Evolutionary conservation across 2,329 filamentous ascomycete species (phyloP), one percentile per base, ranked within the genome.

Genomic region (Paracamarosporium sp.): DNA sequence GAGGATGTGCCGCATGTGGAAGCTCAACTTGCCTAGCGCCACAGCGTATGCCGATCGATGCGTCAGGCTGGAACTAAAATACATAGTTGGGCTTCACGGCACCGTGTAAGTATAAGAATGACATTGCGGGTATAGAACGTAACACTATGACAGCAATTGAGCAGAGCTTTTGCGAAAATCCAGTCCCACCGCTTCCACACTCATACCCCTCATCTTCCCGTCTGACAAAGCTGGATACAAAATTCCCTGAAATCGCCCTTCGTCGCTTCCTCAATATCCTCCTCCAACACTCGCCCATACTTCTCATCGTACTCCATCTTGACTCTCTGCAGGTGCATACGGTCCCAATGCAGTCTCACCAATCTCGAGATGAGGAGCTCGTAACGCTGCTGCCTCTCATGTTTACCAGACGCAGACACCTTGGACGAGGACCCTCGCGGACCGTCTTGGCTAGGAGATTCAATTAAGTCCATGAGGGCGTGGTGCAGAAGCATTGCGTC

Each of bases 331-430:
- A 98, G 84, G 77, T 98, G 94, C 62, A 85, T 79, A 4, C 90
- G 86, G 70, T 98, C 93, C 95, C 95, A 98, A 78, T 98, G 95
- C 75, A 94, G 87, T 30, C 95, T 85, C 41, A 97, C 91, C 1
- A 98, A 84, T 1, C 95, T 85, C 3, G 90, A 93, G 62, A 96
- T 96, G 50, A 99, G 86, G 47, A 97, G 81, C 74, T 97, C 94
- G 44, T 91, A 90, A 28, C 94, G 88, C 62, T 93, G 82, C 52
- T 85, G 75, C 30, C 72, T 70, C 24, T 77, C 73, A 47, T 77
- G 75, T 44, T 76, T 76, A 69, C 62, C 75, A 58, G 63, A 68
- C 25, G 66, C 59, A 1, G 66, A 62, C 1, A 65, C 33, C 13
- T 61, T 61, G 33, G 38, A 45, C 8, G 67, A 65, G 7, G 67